Percentiles rank a stretch among this genome's conserved stretches.
These are phyloP conservation scores for Trametes coccinea DNA, from an alignment of 768 basidiomycete species.

Conservation along the genomic window DNA sequence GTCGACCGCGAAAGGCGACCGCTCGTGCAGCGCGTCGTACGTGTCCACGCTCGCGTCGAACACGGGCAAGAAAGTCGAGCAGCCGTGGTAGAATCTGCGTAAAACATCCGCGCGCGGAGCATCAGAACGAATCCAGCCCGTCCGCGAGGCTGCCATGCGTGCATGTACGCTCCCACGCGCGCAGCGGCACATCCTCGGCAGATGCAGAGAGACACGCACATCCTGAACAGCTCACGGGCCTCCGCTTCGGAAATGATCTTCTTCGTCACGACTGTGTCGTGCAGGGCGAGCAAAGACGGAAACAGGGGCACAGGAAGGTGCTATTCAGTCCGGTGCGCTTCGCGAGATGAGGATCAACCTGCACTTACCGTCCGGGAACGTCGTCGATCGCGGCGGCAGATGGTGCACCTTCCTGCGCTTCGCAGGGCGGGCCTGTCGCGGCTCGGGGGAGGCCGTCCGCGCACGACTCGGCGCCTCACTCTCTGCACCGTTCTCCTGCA, in stretches of 20 bases:
- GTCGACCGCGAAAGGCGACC: slow-evolving; percentile 92
- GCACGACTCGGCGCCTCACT: slow-evolving; percentile 77
- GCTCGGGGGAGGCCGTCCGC: slow-evolving; percentile 70
- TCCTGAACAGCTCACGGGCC: slow-evolving; percentile 82
- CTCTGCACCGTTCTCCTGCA: slow-evolving; percentile 73
- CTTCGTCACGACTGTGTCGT: slow-evolving; percentile 72
- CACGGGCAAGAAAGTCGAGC: slow-evolving; percentile 86
- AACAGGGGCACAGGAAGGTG: neutral
- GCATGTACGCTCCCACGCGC: neutral
- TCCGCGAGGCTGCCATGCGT: neutral
- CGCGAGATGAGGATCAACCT: neutral
- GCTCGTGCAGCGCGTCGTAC: slow-evolving; percentile 79
- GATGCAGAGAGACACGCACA: slow-evolving; percentile 48
- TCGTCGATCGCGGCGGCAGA: slow-evolving; percentile 53
- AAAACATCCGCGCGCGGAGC: slow-evolving; percentile 3
- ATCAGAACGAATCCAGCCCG: neutral
- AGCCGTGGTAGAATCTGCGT: slow-evolving; percentile 85
- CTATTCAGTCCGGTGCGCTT: slow-evolving; percentile 11
- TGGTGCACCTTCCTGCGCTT: slow-evolving; percentile 77
- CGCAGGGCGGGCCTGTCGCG: slow-evolving; percentile 59
- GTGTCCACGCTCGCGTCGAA: slow-evolving; percentile 85
- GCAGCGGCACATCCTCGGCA: slow-evolving; percentile 12
- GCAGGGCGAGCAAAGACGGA: neutral
- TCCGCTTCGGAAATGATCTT: slow-evolving; percentile 78
- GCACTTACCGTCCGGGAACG: slow-evolving; percentile 73